phyloP scores from a whole-genome alignment of 2,329 filamentous ascomycete genomes.

The Fonsecaea erecta region DNA sequence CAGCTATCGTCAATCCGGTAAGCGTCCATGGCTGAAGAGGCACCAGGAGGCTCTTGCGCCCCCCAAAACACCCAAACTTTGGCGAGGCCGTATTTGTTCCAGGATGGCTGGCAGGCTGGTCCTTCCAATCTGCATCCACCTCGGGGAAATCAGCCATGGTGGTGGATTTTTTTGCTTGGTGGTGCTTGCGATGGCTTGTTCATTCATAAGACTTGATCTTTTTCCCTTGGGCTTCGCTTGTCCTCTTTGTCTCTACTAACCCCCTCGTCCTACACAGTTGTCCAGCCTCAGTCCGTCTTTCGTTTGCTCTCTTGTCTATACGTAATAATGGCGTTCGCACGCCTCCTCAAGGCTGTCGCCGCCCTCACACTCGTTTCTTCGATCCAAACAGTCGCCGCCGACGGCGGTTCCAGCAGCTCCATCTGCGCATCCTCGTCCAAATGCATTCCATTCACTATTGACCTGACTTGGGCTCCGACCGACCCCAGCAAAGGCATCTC shows the following conservation, averaged over 20 bases:
- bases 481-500: constrained; percentile 49
- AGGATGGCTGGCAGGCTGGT: constrained; percentile 30
- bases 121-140: constrained; percentile 23
- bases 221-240: constrained; percentile 4
- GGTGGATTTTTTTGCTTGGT: constrained; percentile 9
- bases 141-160: constrained; percentile 16
- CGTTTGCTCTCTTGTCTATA: constrained; percentile 13
- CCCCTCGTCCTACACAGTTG: constrained; percentile 1
- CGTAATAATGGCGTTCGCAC: constrained; percentile 27
- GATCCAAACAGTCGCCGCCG: constrained; percentile 25
- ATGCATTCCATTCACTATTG: constrained; percentile 41
- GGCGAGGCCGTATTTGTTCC: constrained; percentile 18
- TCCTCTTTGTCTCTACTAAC: not conserved
- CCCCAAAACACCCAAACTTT: constrained; percentile 22
- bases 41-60: constrained; percentile 29
- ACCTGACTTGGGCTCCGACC: constrained; percentile 44
- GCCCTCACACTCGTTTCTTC: constrained; percentile 31
- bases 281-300: constrained; percentile 24
- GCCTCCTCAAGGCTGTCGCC: constrained; percentile 25
- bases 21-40: constrained; percentile 16
- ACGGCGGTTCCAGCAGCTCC: constrained; percentile 15
- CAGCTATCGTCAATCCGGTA: constrained; percentile 24
- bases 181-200: constrained; percentile 17
- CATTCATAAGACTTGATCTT: constrained; percentile 17
- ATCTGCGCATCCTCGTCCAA: constrained; percentile 29